phyloP scores from a whole-genome alignment of 768 basidiomycete genomes.

The Pulveroboletus sp. region DNA sequence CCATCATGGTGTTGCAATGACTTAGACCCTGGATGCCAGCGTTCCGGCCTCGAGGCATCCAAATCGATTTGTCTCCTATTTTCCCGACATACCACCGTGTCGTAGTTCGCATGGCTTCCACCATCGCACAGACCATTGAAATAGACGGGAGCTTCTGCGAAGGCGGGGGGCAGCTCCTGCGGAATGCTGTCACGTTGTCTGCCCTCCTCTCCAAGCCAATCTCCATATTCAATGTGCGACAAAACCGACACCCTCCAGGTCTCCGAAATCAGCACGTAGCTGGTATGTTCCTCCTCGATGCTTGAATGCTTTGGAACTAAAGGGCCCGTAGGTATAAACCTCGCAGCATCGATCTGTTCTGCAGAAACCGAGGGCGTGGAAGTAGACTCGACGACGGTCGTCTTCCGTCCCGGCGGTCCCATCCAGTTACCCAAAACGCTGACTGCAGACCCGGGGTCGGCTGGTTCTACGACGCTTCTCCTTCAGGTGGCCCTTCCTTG shows the following conservation, averaged over 20 bases:
- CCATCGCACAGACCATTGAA: conserved; percentile 11
- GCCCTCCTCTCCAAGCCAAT: conserved; percentile 59
- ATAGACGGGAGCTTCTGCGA: conserved; percentile 46
- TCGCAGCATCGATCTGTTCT: conserved; percentile 58
- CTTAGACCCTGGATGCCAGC: too few species aligned
- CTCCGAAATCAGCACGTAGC: conserved; percentile 71
- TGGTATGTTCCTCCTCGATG: conserved; percentile 47
- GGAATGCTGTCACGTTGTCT: conserved; percentile 66
- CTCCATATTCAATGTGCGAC: conserved; percentile 57
- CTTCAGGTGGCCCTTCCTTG: conserved; percentile 70
- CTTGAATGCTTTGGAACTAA: too few species aligned
- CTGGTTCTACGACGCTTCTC: conserved; percentile 67
- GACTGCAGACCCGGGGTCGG: conserved; percentile 51
- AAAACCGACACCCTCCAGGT: conserved; percentile 55
- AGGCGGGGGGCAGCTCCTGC: conserved; percentile 69
- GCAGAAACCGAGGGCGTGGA: conserved; percentile 53
- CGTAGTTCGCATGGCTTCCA: conserved; percentile 8
- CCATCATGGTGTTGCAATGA: too few species aligned
- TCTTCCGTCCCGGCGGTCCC: conserved; percentile 52
- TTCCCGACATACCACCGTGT: neutral
- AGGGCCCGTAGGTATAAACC: conserved; percentile 49
- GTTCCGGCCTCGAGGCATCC: too few species aligned
- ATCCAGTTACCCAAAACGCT: conserved; percentile 40
- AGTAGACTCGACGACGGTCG: conserved; percentile 49
- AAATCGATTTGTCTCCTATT: too few species aligned